These are phyloP conservation scores for Balakata baccata DNA, from an alignment of 345 rosid genomes.

Conservation along the genomic window DNA sequence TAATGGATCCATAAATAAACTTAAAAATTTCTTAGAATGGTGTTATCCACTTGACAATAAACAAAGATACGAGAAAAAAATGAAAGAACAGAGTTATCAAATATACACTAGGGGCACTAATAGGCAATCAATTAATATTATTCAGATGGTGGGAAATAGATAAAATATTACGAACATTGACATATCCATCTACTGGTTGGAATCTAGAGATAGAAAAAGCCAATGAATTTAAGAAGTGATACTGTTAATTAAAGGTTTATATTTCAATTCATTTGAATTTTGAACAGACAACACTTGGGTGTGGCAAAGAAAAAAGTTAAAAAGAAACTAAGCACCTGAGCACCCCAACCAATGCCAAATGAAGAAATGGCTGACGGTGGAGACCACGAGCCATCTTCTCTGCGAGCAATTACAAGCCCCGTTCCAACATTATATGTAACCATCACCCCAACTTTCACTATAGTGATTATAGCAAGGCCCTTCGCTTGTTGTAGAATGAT, in stretches of 20 bases:
- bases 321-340: constrained; percentile 57
- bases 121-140: not conserved
- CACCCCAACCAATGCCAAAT: constrained; percentile 96
- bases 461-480: constrained; percentile 87
- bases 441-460: constrained; percentile 81
- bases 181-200: not conserved
- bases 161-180: not conserved
- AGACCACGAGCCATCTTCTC: constrained; percentile 96
- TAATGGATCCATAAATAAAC: not conserved
- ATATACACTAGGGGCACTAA: not conserved
- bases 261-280: not conserved
- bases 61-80: not conserved
- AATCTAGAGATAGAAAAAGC: not conserved
- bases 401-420: constrained; percentile 77
- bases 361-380: constrained; percentile 95
- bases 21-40: not conserved
- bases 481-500: constrained; percentile 69
- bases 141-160: not conserved
- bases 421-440: constrained; percentile 92
- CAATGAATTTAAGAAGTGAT: not conserved
- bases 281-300: not conserved
- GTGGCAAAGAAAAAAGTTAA: not conserved
- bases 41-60: not conserved
- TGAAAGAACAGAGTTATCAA: not conserved
- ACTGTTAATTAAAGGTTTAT: not conserved